phyloP scores from a whole-genome alignment of 495 filamentous ascomycete species.

The Aspergillus olivimuriae region DNA sequence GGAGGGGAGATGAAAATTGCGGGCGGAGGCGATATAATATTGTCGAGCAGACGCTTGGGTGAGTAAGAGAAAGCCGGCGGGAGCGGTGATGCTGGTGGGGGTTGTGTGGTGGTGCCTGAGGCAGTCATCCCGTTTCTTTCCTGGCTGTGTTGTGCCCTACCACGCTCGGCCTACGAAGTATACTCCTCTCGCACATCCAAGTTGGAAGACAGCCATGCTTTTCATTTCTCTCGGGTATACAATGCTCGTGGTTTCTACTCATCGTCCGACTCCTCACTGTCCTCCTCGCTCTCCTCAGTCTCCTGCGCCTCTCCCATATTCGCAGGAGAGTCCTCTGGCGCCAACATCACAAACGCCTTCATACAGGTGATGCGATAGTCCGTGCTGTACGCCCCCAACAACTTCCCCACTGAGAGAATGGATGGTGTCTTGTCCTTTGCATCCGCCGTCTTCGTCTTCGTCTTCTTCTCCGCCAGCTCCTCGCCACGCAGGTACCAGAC shows the following conservation, averaged over 20 bases:
- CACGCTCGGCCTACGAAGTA: too few species aligned
- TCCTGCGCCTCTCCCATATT: constrained; percentile 31
- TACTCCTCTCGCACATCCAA: too few species aligned
- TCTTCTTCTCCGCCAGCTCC: constrained; percentile 21
- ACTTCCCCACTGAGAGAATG: constrained; percentile 58
- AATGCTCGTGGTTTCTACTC: constrained; percentile 25
- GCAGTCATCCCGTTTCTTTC: too few species aligned
- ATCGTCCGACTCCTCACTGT: constrained; percentile 33
- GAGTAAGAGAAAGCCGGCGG: background rate
- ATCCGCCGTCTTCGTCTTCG: constrained; percentile 13
- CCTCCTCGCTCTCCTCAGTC: constrained; percentile 34
- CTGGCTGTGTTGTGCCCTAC: too few species aligned
- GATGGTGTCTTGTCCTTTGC: constrained; percentile 32
- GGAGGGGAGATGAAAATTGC: constrained; percentile 35
- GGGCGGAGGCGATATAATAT: constrained; percentile 13
- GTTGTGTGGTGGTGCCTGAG: background rate
- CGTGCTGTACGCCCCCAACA: constrained; percentile 74
- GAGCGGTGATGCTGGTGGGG: background rate
- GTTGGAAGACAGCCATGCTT: too few species aligned
- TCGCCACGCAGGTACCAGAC: constrained; percentile 56
- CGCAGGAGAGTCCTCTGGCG: constrained; percentile 30
- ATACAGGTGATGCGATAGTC: constrained; percentile 87
- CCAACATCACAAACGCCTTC: constrained; percentile 72
- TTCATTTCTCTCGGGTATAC: too few species aligned
- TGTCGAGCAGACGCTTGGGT: background rate